These are phyloP conservation scores for Collybia mongolica DNA, from an alignment of 768 basidiomycete genomes.

Conservation along the genomic window DNA sequence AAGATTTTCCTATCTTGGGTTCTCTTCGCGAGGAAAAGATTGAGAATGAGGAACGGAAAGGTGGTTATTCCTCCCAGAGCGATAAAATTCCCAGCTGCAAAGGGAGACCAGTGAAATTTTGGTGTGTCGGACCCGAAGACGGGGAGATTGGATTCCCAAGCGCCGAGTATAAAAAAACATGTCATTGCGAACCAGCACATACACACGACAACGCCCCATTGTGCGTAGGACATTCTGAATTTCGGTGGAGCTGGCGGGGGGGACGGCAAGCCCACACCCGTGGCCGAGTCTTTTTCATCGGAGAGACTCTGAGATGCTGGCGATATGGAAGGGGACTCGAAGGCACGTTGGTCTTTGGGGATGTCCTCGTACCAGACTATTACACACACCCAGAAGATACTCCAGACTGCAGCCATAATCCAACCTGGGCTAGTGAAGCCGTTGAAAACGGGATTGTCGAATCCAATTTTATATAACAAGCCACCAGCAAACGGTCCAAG, in stretches of 20 bases:
- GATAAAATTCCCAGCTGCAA: slow-evolving; percentile 67
- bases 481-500: slow-evolving; percentile 66
- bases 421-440: slow-evolving; percentile 68
- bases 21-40: slow-evolving; percentile 54
- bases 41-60: slow-evolving; percentile 66
- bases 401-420: slow-evolving; percentile 58
- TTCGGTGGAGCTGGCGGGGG: slow-evolving; percentile 5
- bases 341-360: slow-evolving; percentile 12
- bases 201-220: slow-evolving; percentile 55
- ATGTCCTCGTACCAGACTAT: slow-evolving; percentile 40
- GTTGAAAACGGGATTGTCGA: slow-evolving; percentile 56
- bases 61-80: slow-evolving; percentile 61
- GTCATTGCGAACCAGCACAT: slow-evolving; percentile 75
- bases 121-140: slow-evolving; percentile 46
- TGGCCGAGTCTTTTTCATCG: neutral
- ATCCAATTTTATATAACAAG: slow-evolving; percentile 59
- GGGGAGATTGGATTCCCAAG: slow-evolving; percentile 70
- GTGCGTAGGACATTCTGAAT: slow-evolving; percentile 19
- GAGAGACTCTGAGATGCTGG: neutral
- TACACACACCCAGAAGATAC: slow-evolving; percentile 44
- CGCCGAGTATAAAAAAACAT: slow-evolving; percentile 68
- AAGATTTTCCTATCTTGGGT: slow-evolving; percentile 63
- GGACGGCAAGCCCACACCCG: slow-evolving; percentile 24
- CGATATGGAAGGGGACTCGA: slow-evolving; percentile 1
- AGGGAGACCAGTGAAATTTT: slow-evolving; percentile 56